Percentiles rank a stretch among this genome's conserved stretches.
Evolutionary conservation across 2,329 filamentous ascomycete genomes (phyloP).

Genomic region (Hypoxylon sp.): DNA sequence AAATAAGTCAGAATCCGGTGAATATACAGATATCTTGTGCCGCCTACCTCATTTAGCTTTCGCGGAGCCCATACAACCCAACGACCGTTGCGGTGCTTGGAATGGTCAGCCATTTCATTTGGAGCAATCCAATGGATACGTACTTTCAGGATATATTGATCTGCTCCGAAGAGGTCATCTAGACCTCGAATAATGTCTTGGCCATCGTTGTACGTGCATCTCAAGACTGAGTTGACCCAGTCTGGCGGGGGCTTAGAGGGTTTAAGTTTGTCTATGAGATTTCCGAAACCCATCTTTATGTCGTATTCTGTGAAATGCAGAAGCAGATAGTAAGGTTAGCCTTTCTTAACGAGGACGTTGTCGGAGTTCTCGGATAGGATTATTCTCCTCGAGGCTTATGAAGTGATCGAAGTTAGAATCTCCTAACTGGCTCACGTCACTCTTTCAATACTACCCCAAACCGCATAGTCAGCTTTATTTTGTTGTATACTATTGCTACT

Average conservation of each 20-base stretch:
- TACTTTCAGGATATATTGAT: slow-evolving; percentile 22
- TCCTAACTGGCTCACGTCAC: not conserved
- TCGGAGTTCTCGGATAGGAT: not conserved
- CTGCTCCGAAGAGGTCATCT: slow-evolving; percentile 14
- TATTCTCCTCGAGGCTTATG: not conserved
- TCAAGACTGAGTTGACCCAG: slow-evolving; percentile 22
- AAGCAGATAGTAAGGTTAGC: not conserved
- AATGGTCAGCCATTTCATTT: slow-evolving; percentile 7
- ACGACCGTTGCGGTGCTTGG: slow-evolving; percentile 22
- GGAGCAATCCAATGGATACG: not conserved
- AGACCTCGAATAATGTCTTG: slow-evolving; percentile 11
- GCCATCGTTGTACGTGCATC: slow-evolving; percentile 28
- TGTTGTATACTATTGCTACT: not conserved
- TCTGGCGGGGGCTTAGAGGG: not conserved
- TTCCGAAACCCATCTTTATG: not conserved
- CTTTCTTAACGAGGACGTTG: not conserved
- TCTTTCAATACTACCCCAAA: slow-evolving; percentile 11
- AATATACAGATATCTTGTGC: not conserved
- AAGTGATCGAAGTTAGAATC: not conserved
- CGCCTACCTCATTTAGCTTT: slow-evolving; percentile 19
- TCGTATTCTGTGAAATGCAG: not conserved
- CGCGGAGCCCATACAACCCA: slow-evolving; percentile 31
- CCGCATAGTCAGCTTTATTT: slow-evolving; percentile 5
- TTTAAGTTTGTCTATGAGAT: not conserved
- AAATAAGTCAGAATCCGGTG: slow-evolving; percentile 1